Evolutionary conservation across 371 early-diverging fungal species (phyloP).

Genomic region (Aphelidium insulamus): DNA sequence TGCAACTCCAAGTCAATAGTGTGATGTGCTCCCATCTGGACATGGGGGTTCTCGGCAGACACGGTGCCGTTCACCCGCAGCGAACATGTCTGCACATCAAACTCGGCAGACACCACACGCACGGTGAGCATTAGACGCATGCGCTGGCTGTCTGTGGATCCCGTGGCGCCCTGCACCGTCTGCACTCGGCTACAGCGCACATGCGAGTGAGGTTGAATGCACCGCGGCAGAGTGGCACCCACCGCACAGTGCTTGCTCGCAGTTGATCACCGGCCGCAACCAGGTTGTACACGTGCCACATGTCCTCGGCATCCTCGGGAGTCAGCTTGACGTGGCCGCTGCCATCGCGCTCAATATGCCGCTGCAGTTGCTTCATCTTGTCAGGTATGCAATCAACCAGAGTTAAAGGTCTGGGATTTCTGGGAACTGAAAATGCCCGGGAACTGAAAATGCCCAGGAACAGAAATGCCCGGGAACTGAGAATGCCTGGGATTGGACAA

Average conservation of each 20-base stretch:
- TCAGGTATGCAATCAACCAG: not conserved
- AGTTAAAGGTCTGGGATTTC: no score
- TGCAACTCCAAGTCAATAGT: conserved; percentile 82
- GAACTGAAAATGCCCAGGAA: no score
- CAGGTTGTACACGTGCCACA: conserved; percentile 95
- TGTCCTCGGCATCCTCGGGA: conserved; percentile 85
- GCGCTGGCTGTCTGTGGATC: conserved; percentile 66
- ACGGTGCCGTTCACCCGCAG: conserved; percentile 77
- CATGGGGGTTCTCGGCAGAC: conserved; percentile 58
- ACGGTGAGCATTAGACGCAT: conserved; percentile 60
- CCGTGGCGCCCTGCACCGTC: conserved; percentile 56
- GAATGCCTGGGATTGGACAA: no score
- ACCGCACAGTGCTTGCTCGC: conserved; percentile 67
- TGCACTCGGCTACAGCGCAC: conserved; percentile 43
- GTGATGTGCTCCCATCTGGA: conserved; percentile 87
- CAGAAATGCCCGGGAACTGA: no score
- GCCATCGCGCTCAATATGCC: conserved; percentile 14
- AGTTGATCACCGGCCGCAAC: conserved; percentile 66
- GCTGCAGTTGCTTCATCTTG: conserved; percentile 14
- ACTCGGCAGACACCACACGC: conserved; percentile 60
- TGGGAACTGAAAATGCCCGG: no score
- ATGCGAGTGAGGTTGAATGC: not conserved
- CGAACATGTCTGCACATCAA: conserved; percentile 62
- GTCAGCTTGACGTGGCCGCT: conserved; percentile 15
- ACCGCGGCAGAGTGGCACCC: conserved; percentile 2